Percentiles rank a stretch among this genome's conserved stretches.
Conservation (phyloP, 805 yeast genomes). For the Pichia sporocuriosa region DNA sequence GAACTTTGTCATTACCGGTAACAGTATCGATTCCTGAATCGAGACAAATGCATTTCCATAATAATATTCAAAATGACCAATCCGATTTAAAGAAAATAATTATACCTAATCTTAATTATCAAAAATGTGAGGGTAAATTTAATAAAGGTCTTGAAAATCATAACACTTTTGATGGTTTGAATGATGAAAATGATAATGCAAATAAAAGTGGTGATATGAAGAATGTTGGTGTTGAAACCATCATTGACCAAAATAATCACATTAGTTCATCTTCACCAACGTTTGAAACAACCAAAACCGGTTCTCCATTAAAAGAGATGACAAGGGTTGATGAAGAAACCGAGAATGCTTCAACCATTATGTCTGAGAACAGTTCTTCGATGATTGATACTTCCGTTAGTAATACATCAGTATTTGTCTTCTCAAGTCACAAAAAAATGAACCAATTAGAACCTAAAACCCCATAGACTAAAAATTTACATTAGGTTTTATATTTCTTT, state of each 20-base stretch:
- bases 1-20: constrained; percentile 37
- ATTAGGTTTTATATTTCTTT: not conserved
- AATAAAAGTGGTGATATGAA: no score
- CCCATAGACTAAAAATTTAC: not conserved
- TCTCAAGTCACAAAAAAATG: not conserved
- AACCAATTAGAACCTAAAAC: constrained; percentile 5
- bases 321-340: not conserved
- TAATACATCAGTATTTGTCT: not conserved
- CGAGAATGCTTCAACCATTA: not conserved
- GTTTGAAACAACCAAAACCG: no score
- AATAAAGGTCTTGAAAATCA: not conserved
- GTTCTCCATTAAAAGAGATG: constrained; percentile 8
- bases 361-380: not conserved
- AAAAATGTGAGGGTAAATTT: not conserved
- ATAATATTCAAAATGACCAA: constrained; percentile 15
- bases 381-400: not conserved
- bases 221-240: no score
- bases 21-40: constrained; percentile 30
- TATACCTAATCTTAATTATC: constrained; percentile 14
- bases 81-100: constrained; percentile 20
- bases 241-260: no score
- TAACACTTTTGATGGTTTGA: constrained; percentile 12
- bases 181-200: not conserved
- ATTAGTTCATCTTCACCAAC: no score
- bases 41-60: constrained; percentile 23